Evolutionary conservation across 2,329 filamentous ascomycete species (phyloP), one percentile per base, ranked within the genome.

Genomic region (Ceratocystis colombiana): DNA sequence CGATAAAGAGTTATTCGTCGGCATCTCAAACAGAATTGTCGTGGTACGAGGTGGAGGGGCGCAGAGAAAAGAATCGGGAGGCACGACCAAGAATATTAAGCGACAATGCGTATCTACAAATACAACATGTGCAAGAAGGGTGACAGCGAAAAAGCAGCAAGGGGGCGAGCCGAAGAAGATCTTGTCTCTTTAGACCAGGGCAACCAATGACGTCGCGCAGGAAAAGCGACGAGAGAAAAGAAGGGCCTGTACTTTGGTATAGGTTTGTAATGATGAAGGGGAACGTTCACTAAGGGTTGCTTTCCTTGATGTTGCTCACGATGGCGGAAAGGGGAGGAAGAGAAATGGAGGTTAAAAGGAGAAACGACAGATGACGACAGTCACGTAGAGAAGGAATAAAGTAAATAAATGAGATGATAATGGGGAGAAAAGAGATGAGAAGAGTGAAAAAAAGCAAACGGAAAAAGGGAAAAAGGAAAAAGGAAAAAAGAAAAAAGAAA

Each of bases 1-100:
- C 65, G 22, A 64, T 46, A 20, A 66, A 45, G 61, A 55, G 53
- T 55, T 61, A 53, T 20, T 61, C 22, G 46, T 59, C 30, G 65
- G 62, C 65, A 67, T 67, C 7, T 25, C 41, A 41, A 41, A 1
- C 37, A 4, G 37, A 1, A 41, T 41, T 41, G 37, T 41, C 37
- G 37, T 41, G 10, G 10, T 41, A 3, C 10, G 55, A 20, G 22
- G 55, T 20, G 17, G 15, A 25, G 41, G 28, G 10, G 61, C 37
- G 53, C 8, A 30, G 53, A 57, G 53, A 33, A 8, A 57, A 17
- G 3, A 15, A 12, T 41, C 10, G 10, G 8, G 37, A 41, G 37
- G n/a, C 48, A 53, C 48, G 20, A 20, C n/a, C 7, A 22, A 22
- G 48, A 22, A 10, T 53, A 10, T 53, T 25, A 20, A 12, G 20